A percentile compares a stretch with the other conserved stretches of the same genome.
Evolutionary conservation across 768 basidiomycete genomes (phyloP).

Genomic region (Kwoniella europaea): DNA sequence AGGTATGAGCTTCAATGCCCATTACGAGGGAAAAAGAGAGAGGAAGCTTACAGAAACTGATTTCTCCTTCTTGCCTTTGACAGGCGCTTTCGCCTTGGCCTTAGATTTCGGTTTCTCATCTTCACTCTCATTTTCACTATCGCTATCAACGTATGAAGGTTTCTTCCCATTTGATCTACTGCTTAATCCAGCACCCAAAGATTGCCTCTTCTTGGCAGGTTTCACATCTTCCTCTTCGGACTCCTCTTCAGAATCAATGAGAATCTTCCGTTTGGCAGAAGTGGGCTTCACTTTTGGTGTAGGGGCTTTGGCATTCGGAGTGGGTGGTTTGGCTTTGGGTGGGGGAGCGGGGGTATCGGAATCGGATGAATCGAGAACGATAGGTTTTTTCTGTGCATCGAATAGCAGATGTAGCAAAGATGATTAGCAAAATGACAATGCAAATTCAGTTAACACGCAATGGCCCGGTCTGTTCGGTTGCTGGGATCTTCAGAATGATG

Average conservation of each 20-base stretch:
- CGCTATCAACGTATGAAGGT: constrained; percentile 13
- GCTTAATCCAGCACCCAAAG: constrained; percentile 15
- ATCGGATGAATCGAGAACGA: constrained; percentile 27
- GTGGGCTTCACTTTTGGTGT: constrained; percentile 14
- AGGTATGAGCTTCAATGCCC: neutral
- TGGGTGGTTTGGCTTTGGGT: constrained; percentile 20
- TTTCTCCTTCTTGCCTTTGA: constrained; percentile 19
- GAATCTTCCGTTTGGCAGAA: constrained; percentile 23
- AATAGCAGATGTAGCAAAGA: no score
- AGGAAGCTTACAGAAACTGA: constrained; percentile 30
- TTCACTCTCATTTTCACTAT: constrained; percentile 22
- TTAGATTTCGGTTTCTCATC: constrained; percentile 29
- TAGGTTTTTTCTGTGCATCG: constrained; percentile 30
- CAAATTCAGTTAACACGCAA: neutral
- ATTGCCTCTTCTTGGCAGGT: constrained; percentile 43
- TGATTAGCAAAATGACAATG: neutral
- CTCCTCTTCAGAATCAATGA: constrained; percentile 19
- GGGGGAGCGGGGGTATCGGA: constrained; percentile 24
- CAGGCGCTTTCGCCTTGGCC: neutral
- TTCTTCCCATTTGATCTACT: constrained; percentile 29
- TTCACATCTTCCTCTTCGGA: constrained; percentile 29
- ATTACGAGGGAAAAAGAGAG: neutral
- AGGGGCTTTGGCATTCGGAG: constrained; percentile 5
- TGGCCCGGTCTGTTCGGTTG: neutral
- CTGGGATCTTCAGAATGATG: neutral